A percentile compares a stretch with the other conserved stretches of the same genome.
phyloP scores from a whole-genome alignment of 78 protist genomes.

The slime mould (Dictyostelium discoideum) region DNA sequence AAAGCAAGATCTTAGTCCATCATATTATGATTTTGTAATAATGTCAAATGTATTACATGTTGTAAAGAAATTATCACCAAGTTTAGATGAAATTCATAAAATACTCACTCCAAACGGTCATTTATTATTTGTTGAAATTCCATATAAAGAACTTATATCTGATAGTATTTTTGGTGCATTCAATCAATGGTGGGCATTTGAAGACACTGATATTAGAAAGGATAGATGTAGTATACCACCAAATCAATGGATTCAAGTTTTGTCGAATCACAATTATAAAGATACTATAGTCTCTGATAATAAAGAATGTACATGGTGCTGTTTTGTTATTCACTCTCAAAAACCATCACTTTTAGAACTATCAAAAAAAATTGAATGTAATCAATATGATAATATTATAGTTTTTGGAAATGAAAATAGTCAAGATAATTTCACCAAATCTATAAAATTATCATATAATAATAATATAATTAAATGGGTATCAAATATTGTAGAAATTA shows the following conservation, averaged over 20 bases:
- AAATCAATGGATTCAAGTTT: neutral
- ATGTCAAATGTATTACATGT: conserved; percentile 22
- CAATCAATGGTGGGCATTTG: neutral
- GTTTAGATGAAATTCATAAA: neutral
- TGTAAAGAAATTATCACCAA: neutral
- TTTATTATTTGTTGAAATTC: neutral
- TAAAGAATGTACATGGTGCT: neutral
- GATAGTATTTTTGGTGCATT: neutral
- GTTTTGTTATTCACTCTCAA: neutral
- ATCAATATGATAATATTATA: neutral
- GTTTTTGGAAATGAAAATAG: neutral
- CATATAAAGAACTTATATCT: neutral
- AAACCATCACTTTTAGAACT: neutral
- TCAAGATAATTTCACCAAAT: neutral
- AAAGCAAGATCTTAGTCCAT: neutral
- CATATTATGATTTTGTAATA: neutral
- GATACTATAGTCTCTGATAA: neutral
- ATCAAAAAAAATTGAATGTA: neutral
- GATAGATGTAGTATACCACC: neutral
- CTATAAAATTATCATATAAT: neutral
- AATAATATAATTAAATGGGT: neutral
- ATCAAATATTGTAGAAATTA: neutral
- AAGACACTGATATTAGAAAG: conserved; percentile 18
- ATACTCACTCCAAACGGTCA: neutral
- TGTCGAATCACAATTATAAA: neutral